phyloP scores from a whole-genome alignment of 305 asterid species.

The Ruellia speciosa region DNA sequence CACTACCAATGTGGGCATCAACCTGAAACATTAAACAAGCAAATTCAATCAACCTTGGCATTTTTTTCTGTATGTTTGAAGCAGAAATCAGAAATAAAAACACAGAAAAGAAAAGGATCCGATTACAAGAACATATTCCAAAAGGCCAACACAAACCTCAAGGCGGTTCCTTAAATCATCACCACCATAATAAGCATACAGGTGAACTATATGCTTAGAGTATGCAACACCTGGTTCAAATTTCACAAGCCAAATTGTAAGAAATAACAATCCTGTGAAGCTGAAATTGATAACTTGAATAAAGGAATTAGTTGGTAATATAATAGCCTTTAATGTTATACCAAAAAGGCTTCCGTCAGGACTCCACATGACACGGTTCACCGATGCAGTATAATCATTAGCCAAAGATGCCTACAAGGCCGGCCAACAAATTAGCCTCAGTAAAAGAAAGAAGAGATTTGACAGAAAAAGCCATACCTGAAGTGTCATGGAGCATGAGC shows the following conservation, averaged over 20 bases:
- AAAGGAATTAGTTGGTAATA: constrained; percentile 1
- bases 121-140: constrained; percentile 8
- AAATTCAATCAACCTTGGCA: constrained; percentile 12
- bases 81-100: not conserved
- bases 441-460: constrained; percentile 8
- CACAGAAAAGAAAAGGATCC: constrained; percentile 7
- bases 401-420: constrained; percentile 48
- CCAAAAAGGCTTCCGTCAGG: constrained; percentile 57
- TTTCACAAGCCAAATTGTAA: constrained; percentile 15
- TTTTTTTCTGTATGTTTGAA: not conserved
- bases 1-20: constrained; percentile 61
- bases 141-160: constrained; percentile 43
- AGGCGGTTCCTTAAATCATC: constrained; percentile 46
- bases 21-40: constrained; percentile 36
- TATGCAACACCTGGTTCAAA: constrained; percentile 55
- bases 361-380: constrained; percentile 67
- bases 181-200: constrained; percentile 45
- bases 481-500: constrained; percentile 39
- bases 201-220: constrained; percentile 62
- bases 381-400: constrained; percentile 52
- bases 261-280: not conserved
- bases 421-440: constrained; percentile 12
- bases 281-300: not conserved
- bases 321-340: constrained; percentile 22
- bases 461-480: constrained; percentile 34